These are phyloP conservation scores for Polytrichum formosum DNA, from an alignment of 225 moss, liverwort and hornwort genomes.

Conservation along the genomic window DNA sequence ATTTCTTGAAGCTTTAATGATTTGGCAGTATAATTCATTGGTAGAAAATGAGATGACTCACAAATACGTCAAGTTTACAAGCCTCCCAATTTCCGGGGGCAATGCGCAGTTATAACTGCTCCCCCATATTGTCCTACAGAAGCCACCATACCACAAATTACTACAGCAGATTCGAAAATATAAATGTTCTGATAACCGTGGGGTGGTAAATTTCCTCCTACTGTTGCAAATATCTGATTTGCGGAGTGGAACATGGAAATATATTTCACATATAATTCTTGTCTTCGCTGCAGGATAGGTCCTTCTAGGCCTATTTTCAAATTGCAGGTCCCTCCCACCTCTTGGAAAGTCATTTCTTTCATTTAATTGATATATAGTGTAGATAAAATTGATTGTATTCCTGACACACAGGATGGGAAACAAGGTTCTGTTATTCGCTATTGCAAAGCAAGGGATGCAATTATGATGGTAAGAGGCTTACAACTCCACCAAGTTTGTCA, in stretches of 20 bases:
- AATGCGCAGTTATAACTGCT: conserved; percentile 30
- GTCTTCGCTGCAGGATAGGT: too few species aligned
- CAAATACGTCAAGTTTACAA: conserved; percentile 47
- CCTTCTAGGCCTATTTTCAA: too few species aligned
- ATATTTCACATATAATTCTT: too few species aligned
- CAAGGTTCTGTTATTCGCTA: too few species aligned
- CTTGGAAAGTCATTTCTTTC: too few species aligned
- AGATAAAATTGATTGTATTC: too few species aligned
- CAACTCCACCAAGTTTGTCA: conserved; percentile 36
- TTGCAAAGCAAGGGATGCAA: not conserved
- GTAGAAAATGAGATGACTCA: conserved; percentile 18
- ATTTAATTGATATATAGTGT: too few species aligned
- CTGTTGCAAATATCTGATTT: too few species aligned
- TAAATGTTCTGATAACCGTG: not conserved
- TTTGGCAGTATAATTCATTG: not conserved
- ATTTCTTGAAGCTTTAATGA: too few species aligned
- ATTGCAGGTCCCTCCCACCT: too few species aligned
- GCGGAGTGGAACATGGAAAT: too few species aligned
- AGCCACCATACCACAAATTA: not conserved
- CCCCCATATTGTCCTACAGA: conserved; percentile 52
- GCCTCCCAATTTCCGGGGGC: conserved; percentile 44
- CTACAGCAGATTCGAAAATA: not conserved
- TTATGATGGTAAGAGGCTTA: conserved; percentile 16
- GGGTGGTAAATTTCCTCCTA: not conserved
- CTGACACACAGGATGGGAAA: too few species aligned